Evolutionary conservation across 2,329 filamentous ascomycete genomes (phyloP).

Genomic region (Epichloe gansuensis): DNA sequence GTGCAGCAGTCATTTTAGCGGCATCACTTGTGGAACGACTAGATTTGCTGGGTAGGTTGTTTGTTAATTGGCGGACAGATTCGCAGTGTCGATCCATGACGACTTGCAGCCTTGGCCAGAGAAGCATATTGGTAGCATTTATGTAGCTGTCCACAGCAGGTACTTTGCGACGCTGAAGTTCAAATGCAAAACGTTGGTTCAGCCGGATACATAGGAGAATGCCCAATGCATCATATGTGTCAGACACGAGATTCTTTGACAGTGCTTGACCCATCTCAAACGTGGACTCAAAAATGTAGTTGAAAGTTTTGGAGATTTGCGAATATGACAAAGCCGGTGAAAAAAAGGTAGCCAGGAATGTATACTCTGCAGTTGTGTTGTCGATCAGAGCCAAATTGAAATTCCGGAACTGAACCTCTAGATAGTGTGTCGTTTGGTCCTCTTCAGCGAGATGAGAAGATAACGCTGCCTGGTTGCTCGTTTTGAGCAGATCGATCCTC

Average conservation of each 20-base stretch:
- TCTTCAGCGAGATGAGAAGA: slow-evolving; percentile 87
- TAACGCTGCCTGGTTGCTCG: slow-evolving; percentile 59
- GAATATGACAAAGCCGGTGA: slow-evolving; percentile 62
- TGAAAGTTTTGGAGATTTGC: slow-evolving; percentile 69
- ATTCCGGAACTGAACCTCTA: slow-evolving; percentile 83
- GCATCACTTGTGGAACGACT: slow-evolving; percentile 34
- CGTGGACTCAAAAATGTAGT: slow-evolving; percentile 79
- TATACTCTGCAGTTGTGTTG: slow-evolving; percentile 90
- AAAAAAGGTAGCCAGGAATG: slow-evolving; percentile 85
- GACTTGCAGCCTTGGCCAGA: slow-evolving; percentile 91
- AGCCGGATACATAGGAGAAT: slow-evolving; percentile 82
- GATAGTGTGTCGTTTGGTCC: slow-evolving; percentile 70
- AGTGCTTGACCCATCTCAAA: slow-evolving; percentile 70
- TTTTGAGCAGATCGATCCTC: slow-evolving; percentile 68
- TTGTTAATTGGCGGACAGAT: slow-evolving; percentile 56
- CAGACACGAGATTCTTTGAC: slow-evolving; percentile 62
- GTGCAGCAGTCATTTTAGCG: slow-evolving; percentile 59
- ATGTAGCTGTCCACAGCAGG: slow-evolving; percentile 83
- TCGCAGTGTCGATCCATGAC: slow-evolving; percentile 91
- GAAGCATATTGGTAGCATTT: slow-evolving; percentile 87
- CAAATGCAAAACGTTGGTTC: slow-evolving; percentile 89
- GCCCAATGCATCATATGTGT: slow-evolving; percentile 73
- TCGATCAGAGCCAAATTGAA: slow-evolving; percentile 91
- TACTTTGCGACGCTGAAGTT: slow-evolving; percentile 80
- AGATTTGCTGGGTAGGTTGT: slow-evolving; percentile 33